Evolutionary conservation across 306 rosid genomes (phyloP).

Genomic region (Myrica gale): DNA sequence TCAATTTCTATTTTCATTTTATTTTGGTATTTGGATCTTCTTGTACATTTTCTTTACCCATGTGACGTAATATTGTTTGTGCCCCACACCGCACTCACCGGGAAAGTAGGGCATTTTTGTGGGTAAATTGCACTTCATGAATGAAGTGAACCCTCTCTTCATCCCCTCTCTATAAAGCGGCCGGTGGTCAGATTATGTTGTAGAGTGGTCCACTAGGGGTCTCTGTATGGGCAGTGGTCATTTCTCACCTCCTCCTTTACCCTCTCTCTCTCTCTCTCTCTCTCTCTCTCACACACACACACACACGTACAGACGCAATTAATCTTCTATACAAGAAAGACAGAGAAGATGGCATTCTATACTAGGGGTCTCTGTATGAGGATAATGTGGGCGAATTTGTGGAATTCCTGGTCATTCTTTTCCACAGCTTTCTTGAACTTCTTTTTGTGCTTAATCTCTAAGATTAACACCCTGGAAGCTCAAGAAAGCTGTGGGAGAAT

Average conservation of each 20-base stretch:
- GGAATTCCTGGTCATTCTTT: constrained; percentile 79
- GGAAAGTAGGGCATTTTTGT: constrained; percentile 57
- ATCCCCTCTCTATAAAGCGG: constrained; percentile 62
- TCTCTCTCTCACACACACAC: neutral
- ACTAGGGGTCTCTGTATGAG: too few species aligned
- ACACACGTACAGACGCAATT: neutral
- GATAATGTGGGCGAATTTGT: constrained; percentile 19
- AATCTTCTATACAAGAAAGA: constrained; percentile 1
- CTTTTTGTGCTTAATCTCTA: constrained; percentile 27
- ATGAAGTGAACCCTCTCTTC: constrained; percentile 44
- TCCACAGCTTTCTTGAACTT: constrained; percentile 99
- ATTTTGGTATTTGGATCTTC: constrained; percentile 13
- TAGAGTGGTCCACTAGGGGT: constrained; percentile 67
- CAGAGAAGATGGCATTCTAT: too few species aligned
- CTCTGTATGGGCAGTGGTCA: constrained; percentile 43
- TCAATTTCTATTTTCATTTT: neutral
- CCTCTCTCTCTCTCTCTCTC: constrained; percentile 12
- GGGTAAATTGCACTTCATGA: constrained; percentile 40
- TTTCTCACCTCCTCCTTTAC: constrained; percentile 20
- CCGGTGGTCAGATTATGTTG: constrained; percentile 57
- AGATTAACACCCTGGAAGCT: constrained; percentile 51
- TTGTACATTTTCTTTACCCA: constrained; percentile 32
- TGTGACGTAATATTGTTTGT: constrained; percentile 47
- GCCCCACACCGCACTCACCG: constrained; percentile 82
- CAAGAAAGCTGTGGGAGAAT: constrained; percentile 99